Evolutionary conservation across 768 basidiomycete species (phyloP), one percentile per base, ranked within the genome.

Genomic region (Russula virescens): DNA sequence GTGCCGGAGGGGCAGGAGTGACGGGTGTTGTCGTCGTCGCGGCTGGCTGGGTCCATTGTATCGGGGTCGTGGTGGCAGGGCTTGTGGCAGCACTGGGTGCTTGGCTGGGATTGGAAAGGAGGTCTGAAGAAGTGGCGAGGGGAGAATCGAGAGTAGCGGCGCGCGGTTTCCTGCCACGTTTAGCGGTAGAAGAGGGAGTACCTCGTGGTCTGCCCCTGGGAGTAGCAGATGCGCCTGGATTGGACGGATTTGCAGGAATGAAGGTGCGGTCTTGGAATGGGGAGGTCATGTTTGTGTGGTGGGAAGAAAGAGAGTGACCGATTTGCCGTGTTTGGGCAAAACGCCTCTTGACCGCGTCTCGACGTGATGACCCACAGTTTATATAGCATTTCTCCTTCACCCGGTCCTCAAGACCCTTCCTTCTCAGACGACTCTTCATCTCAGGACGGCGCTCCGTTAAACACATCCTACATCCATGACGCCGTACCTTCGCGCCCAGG

Each of bases 331-430:
- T 43, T 42, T 43, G 55, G 55, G 46, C 42, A 28, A n/a, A 5
- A n/a, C 11, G 11, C 14, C 3, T 14, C 21, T 19, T 8, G 46
- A 2, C 38, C 26, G 26, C 31, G 31, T 31, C 31, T 51, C 23
- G 43, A 46, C 19, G 34, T 35, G 11, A 64, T 74, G 73, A 68
- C 72, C 19, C 71, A 71, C 65, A 69, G 70, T 66, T 69, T 73
- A 65, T 77, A 75, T 66, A 77, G 73, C 34, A 74, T 75, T 8
- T 73, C 75, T 1, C 71, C 77, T 13, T 74, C 72, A 16, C 76
- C 79, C 19, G 76, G 76, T 52, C 75, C 78, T 16, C 73, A 72
- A 21, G 76, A 78, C n/a, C 78, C 76, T 2, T 64, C 75, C 1
- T 75, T 78, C 64, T 76, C 77, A 34, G 63, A 58, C 35, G 63